Evolutionary conservation across 345 rosid species (phyloP).

Genomic region (Excoecaria cochinchinensis): DNA sequence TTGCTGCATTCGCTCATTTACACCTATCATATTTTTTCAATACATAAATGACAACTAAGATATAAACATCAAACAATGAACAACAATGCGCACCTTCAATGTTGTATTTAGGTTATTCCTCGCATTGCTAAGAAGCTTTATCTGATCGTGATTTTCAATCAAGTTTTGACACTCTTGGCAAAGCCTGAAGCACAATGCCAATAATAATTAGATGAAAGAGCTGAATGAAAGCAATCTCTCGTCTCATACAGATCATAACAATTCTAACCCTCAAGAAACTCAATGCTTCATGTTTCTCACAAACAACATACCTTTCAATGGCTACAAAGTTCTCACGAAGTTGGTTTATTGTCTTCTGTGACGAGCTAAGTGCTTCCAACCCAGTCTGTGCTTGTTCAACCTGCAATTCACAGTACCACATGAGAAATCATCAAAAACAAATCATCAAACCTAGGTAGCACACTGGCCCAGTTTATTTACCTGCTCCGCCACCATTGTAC

Average conservation of each 20-base stretch:
- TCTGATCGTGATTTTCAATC: conserved; percentile 97
- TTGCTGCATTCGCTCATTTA: neutral
- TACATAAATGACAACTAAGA: neutral
- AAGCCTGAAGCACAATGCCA: conserved; percentile 47
- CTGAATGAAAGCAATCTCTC: neutral
- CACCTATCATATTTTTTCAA: neutral
- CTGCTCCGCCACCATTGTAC: conserved; percentile 99
- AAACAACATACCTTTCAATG: conserved; percentile 65
- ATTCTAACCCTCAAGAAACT: neutral
- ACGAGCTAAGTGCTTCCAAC: conserved; percentile 62
- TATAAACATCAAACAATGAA: neutral
- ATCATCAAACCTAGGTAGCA: neutral
- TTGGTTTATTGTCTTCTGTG: conserved; percentile 65
- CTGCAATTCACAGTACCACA: conserved; percentile 33
- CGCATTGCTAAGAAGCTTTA: conserved; percentile 93
- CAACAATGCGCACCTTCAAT: conserved; percentile 53
- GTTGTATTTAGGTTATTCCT: conserved; percentile 90
- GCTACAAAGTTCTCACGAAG: conserved; percentile 81
- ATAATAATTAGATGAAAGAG: neutral
- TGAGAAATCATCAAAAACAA: neutral
- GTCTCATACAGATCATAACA: neutral
- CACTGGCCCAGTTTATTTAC: conserved; percentile 18
- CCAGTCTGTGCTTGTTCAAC: conserved; percentile 94
- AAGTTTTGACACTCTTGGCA: conserved; percentile 96
- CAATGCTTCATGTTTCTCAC: neutral